phyloP scores from a whole-genome alignment of 2,329 filamentous ascomycete genomes.

The Pseudocercospora fijiensis region DNA sequence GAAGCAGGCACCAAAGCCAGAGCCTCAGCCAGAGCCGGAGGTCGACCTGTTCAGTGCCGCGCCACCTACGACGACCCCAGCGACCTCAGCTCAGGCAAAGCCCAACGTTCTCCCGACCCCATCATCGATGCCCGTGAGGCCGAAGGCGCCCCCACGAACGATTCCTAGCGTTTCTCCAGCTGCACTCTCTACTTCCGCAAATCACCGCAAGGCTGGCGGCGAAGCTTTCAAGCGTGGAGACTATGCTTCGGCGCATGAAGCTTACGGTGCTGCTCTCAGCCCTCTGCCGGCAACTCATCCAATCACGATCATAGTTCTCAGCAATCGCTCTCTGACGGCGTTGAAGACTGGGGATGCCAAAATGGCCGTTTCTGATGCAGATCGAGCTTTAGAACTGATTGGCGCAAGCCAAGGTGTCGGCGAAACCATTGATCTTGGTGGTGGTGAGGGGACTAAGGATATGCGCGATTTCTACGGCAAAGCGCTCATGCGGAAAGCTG shows the following conservation, averaged over 20 bases:
- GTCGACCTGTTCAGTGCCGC: constrained; percentile 39
- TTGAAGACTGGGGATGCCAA: constrained; percentile 92
- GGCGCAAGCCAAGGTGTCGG: constrained; percentile 74
- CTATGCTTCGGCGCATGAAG: constrained; percentile 78
- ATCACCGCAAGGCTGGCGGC: constrained; percentile 75
- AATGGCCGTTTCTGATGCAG: constrained; percentile 78
- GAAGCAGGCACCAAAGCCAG: constrained; percentile 55
- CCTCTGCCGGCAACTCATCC: constrained; percentile 77
- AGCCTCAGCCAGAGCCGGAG: constrained; percentile 33
- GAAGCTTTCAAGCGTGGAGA: constrained; percentile 93
- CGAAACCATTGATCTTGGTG: constrained; percentile 71
- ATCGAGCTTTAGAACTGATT: constrained; percentile 75
- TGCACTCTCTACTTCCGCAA: constrained; percentile 72
- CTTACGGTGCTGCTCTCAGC: constrained; percentile 74
- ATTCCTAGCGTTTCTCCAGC: constrained; percentile 68
- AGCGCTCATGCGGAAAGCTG: constrained; percentile 88
- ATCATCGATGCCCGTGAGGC: constrained; percentile 44
- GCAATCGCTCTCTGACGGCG: constrained; percentile 85
- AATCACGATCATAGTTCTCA: constrained; percentile 80
- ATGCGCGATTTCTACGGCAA: constrained; percentile 95
- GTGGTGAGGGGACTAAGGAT: constrained; percentile 63
- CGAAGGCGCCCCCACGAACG: constrained; percentile 55
- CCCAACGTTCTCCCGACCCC: constrained; percentile 40
- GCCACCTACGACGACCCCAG: constrained; percentile 14
- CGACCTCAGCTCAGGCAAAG: constrained; percentile 15